Evolutionary conservation across 345 rosid genomes (phyloP).

Genomic region (Hevea brasiliensis): DNA sequence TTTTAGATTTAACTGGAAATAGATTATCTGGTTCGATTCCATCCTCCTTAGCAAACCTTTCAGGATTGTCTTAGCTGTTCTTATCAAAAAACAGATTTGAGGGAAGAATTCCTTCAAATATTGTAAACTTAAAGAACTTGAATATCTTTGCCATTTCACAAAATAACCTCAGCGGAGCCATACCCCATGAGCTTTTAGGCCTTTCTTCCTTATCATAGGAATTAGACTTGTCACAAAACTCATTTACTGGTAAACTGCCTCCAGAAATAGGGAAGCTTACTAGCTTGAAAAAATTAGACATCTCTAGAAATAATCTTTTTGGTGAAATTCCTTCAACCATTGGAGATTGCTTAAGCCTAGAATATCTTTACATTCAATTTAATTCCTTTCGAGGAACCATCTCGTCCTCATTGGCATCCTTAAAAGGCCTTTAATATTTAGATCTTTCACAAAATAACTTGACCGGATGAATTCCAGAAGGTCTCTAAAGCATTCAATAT

Average conservation of each 20-base stretch:
- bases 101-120: conserved; percentile 16
- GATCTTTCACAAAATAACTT: too few species aligned
- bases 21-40: too few species aligned
- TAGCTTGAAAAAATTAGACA: conserved; percentile 7
- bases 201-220: conserved; percentile 8
- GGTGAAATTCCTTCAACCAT: conserved; percentile 26
- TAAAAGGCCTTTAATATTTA: too few species aligned
- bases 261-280: conserved; percentile 7
- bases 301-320: conserved; percentile 26
- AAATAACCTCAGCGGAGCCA: conserved; percentile 26
- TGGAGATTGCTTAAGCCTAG: conserved; percentile 26
- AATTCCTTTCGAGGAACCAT: too few species aligned
- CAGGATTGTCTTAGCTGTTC: too few species aligned
- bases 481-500: too few species aligned
- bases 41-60: too few species aligned
- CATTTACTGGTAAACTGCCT: too few species aligned
- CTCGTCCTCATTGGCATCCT: too few species aligned
- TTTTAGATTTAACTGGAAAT: too few species aligned
- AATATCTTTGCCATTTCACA: neutral
- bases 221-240: conserved; percentile 28
- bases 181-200: conserved; percentile 11
- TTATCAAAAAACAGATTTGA: neutral
- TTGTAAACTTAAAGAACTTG: conserved; percentile 10
- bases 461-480: too few species aligned
- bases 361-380: too few species aligned